Evolutionary conservation across 495 filamentous ascomycete species (phyloP).

Genomic region (Polyplosphaeria fusca): DNA sequence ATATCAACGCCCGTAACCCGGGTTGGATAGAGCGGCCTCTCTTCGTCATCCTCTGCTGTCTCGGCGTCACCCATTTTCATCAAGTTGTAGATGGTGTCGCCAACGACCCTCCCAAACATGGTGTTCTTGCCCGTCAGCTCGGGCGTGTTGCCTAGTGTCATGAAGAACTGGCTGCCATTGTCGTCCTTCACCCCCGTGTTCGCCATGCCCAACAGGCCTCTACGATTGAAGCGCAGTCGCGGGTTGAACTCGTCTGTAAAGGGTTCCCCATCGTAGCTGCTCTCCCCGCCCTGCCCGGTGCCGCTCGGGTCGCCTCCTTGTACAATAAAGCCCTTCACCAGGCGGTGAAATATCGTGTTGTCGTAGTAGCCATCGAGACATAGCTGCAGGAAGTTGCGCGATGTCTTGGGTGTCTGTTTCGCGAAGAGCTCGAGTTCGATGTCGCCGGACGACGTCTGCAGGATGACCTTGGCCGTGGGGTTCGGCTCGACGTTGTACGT

Average conservation of each 20-base stretch:
- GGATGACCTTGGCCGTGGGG: conserved; percentile 81
- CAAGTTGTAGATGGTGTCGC: conserved; percentile 93
- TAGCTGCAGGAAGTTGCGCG: conserved; percentile 93
- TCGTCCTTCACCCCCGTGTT: conserved; percentile 69
- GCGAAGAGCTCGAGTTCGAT: conserved; percentile 89
- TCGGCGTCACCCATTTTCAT: conserved; percentile 89
- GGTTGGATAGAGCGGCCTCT: conserved; percentile 82
- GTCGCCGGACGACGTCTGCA: conserved; percentile 86
- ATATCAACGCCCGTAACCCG: conserved; percentile 78
- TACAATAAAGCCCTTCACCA: conserved; percentile 86
- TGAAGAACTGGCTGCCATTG: conserved; percentile 95
- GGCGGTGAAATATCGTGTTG: conserved; percentile 86
- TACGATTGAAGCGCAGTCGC: conserved; percentile 85
- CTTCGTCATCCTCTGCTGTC: conserved; percentile 64
- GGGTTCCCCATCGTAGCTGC: conserved; percentile 84
- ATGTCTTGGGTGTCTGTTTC: conserved; percentile 84
- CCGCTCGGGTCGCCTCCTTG: conserved; percentile 85
- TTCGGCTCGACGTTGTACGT: conserved; percentile 94
- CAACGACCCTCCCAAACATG: conserved; percentile 81
- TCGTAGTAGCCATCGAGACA: conserved; percentile 93
- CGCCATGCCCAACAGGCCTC: conserved; percentile 91
- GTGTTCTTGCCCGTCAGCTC: conserved; percentile 76
- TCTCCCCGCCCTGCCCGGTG: conserved; percentile 86
- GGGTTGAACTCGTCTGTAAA: conserved; percentile 90
- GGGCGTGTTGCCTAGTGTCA: conserved; percentile 77